These are phyloP conservation scores for Vitis rupestris DNA, from an alignment of 164 flowering plant species.

Conservation along the genomic window DNA sequence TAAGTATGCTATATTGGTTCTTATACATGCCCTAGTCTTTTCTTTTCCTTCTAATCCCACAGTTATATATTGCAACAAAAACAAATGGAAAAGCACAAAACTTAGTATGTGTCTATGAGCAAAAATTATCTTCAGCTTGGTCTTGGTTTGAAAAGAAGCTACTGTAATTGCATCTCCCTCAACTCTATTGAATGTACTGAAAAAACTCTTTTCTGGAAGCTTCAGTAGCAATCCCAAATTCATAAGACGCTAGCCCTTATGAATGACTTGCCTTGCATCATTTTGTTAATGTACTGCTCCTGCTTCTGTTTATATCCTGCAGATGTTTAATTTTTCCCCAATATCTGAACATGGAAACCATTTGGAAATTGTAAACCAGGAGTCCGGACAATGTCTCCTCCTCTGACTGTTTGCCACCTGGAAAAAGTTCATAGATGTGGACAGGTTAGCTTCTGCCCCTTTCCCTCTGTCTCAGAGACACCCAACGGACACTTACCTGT, in stretches of 20 bases:
- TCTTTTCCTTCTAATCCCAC: background rate
- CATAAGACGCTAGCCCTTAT: background rate
- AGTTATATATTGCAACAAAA: slow-evolving; percentile 7
- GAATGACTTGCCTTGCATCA: background rate
- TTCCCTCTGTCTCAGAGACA: slow-evolving; percentile 1
- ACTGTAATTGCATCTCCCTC: slow-evolving; percentile 2
- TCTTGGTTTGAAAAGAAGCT: slow-evolving; percentile 8
- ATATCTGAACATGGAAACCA: slow-evolving; percentile 64
- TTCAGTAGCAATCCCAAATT: background rate
- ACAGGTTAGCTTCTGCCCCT: slow-evolving; percentile 1
- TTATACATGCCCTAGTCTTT: background rate
- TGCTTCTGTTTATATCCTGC: slow-evolving; percentile 4
- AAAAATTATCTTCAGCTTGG: slow-evolving; percentile 4
- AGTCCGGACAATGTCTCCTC: slow-evolving; percentile 79
- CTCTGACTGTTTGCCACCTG: slow-evolving; percentile 76
- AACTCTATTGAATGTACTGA: background rate
- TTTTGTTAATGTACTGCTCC: background rate
- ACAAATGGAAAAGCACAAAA: slow-evolving; percentile 14
- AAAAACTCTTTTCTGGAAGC: background rate
- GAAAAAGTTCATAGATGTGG: slow-evolving; percentile 17
- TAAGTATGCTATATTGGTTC: slow-evolving; percentile 11
- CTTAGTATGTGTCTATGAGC: slow-evolving; percentile 9
- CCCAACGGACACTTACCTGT: slow-evolving; percentile 36
- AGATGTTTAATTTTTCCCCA: slow-evolving; percentile 28
- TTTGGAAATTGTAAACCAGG: slow-evolving; percentile 89